A percentile compares a stretch with the other conserved stretches of the same genome.
Evolutionary conservation across 805 yeast genomes (phyloP).

Genomic region (Cyberlindnera sargentensis): DNA sequence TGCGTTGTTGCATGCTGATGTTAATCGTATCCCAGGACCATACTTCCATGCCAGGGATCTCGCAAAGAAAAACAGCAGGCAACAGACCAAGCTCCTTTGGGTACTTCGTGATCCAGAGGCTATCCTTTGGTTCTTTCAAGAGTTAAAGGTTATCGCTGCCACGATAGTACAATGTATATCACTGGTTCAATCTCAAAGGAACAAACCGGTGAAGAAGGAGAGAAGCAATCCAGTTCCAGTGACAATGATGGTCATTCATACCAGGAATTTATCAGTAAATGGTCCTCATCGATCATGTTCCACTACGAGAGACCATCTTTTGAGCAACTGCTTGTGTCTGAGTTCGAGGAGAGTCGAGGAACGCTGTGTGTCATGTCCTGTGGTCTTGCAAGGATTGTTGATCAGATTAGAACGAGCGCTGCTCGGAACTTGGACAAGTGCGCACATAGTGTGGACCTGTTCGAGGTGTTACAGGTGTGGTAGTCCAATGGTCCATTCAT

Average conservation of each 20-base stretch:
- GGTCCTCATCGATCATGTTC: slow-evolving; percentile 23
- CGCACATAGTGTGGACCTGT: slow-evolving; percentile 44
- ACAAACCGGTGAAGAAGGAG: neutral
- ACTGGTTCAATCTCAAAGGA: slow-evolving; percentile 23
- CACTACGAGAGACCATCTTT: slow-evolving; percentile 42
- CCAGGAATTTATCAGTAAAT: neutral
- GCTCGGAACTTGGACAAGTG: slow-evolving; percentile 33
- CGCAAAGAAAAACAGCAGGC: slow-evolving; percentile 21
- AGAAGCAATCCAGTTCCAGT: neutral
- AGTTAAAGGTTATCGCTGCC: slow-evolving; percentile 28
- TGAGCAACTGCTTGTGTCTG: slow-evolving; percentile 29
- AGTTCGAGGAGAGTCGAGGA: slow-evolving; percentile 29
- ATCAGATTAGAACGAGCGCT: slow-evolving; percentile 41
- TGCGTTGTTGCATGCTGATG: slow-evolving; percentile 41
- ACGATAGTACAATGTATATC: slow-evolving; percentile 29
- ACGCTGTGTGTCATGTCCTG: slow-evolving; percentile 44
- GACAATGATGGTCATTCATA: neutral
- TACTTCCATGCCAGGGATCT: slow-evolving; percentile 33
- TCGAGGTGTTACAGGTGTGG: slow-evolving; percentile 75
- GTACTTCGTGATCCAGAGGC: slow-evolving; percentile 46
- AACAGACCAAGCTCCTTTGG: slow-evolving; percentile 52
- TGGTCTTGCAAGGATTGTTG: slow-evolving; percentile 58
- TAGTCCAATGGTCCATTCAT: slow-evolving; percentile 13
- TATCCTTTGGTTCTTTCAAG: slow-evolving; percentile 40
- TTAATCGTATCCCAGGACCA: slow-evolving; percentile 48